A percentile compares a stretch with the other conserved stretches of the same genome.
Evolutionary conservation across 768 basidiomycete genomes (phyloP).

Genomic region (Saitozyma podzolica): DNA sequence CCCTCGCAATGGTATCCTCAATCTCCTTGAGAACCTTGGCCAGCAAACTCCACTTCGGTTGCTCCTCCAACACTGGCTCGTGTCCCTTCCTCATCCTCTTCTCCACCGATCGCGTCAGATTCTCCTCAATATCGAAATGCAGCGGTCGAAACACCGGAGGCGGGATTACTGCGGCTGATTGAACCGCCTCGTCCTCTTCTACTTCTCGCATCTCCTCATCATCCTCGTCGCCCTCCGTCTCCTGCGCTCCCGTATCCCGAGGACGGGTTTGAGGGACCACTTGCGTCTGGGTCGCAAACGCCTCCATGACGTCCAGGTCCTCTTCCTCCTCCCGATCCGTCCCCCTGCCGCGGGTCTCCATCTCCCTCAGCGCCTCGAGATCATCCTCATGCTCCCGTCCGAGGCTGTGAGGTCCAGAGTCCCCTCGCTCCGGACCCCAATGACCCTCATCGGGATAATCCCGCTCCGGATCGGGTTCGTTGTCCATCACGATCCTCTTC

Average conservation of each 20-base stretch:
- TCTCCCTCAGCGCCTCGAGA: slow-evolving; percentile 42
- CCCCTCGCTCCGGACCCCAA: slow-evolving; percentile 9
- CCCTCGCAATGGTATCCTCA: slow-evolving; percentile 64
- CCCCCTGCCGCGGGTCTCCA: slow-evolving; percentile 15
- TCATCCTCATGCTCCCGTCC: slow-evolving; percentile 64
- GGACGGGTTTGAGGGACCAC: slow-evolving; percentile 13
- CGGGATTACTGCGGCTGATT: slow-evolving; percentile 9
- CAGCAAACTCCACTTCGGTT: slow-evolving; percentile 88
- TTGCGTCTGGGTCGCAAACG: slow-evolving; percentile 41
- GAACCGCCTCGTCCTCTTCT: slow-evolving; percentile 13
- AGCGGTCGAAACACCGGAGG: slow-evolving; percentile 43
- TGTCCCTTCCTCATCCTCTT: slow-evolving; percentile 74
- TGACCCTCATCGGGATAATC: slow-evolving; percentile 4
- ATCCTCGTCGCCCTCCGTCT: slow-evolving; percentile 10
- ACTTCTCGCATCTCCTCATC: slow-evolving; percentile 33
- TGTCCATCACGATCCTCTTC: slow-evolving; percentile 37
- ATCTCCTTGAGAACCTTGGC: slow-evolving; percentile 85
- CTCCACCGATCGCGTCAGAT: slow-evolving; percentile 42
- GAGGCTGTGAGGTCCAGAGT: neutral
- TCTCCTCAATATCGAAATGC: slow-evolving; percentile 25
- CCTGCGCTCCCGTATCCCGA: slow-evolving; percentile 9
- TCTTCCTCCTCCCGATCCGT: slow-evolving; percentile 10
- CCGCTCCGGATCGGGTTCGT: slow-evolving; percentile 25
- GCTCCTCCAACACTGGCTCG: slow-evolving; percentile 85
- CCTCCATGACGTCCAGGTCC: slow-evolving; percentile 44